phyloP scores from a whole-genome alignment of 2,329 filamentous ascomycete genomes.

The Tetracladium maxilliforme region DNA sequence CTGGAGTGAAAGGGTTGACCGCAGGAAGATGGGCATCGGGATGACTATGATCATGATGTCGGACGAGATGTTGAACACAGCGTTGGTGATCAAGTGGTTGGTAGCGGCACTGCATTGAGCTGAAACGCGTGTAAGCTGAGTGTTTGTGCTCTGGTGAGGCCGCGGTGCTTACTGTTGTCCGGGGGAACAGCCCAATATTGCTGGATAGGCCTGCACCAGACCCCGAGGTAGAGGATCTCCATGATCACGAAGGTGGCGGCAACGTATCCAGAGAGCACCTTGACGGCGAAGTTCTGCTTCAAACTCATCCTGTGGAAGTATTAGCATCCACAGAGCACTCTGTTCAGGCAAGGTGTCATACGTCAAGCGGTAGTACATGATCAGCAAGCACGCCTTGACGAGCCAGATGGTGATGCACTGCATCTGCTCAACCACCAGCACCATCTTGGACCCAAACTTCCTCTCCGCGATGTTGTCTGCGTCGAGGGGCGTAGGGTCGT shows the following conservation, averaged over 20 bases:
- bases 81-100: constrained; percentile 42
- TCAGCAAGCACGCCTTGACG: constrained; percentile 38
- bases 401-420: constrained; percentile 44
- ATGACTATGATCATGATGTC: constrained; percentile 44
- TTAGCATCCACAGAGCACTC: neutral
- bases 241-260: constrained; percentile 30
- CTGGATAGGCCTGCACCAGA: constrained; percentile 39
- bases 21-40: constrained; percentile 36
- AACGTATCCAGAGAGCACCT: constrained; percentile 30
- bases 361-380: constrained; percentile 42
- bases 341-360: constrained; percentile 11
- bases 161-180: constrained; percentile 22
- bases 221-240: constrained; percentile 30
- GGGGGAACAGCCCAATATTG: constrained; percentile 43
- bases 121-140: constrained; percentile 8
- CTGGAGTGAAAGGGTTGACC: constrained; percentile 29
- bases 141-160: neutral
- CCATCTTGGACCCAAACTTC: constrained; percentile 41
- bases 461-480: constrained; percentile 26
- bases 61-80: constrained; percentile 42
- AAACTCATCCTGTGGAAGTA: constrained; percentile 23
- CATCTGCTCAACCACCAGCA: constrained; percentile 44
- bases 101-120: constrained; percentile 41
- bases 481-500: too few species aligned
- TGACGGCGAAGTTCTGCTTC: constrained; percentile 29